These are phyloP conservation scores for Ceratocystis lukuohia DNA, from an alignment of 2,329 filamentous ascomycete genomes.

Conservation along the genomic window DNA sequence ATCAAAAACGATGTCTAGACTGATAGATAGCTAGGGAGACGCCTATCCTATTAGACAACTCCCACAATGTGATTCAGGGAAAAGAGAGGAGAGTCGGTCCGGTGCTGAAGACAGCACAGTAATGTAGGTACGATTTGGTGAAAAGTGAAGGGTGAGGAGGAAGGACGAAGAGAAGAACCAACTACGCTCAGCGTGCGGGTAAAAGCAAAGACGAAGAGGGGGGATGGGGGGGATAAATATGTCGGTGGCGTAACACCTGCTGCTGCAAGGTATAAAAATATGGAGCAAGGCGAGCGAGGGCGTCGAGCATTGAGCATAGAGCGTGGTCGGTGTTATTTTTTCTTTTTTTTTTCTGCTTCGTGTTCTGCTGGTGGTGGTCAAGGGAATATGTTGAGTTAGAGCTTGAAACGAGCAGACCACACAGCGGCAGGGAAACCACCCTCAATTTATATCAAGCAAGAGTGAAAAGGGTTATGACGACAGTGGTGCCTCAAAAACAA, in stretches of 20 bases:
- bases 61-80: not conserved
- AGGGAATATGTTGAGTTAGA: not conserved
- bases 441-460: not conserved
- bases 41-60: not conserved
- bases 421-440: not conserved
- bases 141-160: not conserved
- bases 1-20: not conserved
- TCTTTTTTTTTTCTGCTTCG: not conserved
- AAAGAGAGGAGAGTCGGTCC: not conserved
- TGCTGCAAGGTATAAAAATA: slow-evolving; percentile 5
- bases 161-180: not conserved
- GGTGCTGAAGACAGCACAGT: not conserved
- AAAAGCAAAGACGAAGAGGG: not conserved
- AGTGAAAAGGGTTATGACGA: not conserved
- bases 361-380: not conserved
- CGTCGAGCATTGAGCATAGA: not conserved
- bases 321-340: not conserved
- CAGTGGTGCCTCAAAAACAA: not conserved
- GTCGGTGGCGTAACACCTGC: slow-evolving; percentile 6
- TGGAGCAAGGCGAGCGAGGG: not conserved
- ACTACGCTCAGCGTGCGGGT: not conserved
- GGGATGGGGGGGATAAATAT: slow-evolving; percentile 1
- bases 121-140: not conserved
- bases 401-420: not conserved
- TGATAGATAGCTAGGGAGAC: not conserved